Evolutionary conservation across 768 basidiomycete genomes (phyloP), one percentile per base, ranked within the genome.

Genomic region (Lepiota venenata): DNA sequence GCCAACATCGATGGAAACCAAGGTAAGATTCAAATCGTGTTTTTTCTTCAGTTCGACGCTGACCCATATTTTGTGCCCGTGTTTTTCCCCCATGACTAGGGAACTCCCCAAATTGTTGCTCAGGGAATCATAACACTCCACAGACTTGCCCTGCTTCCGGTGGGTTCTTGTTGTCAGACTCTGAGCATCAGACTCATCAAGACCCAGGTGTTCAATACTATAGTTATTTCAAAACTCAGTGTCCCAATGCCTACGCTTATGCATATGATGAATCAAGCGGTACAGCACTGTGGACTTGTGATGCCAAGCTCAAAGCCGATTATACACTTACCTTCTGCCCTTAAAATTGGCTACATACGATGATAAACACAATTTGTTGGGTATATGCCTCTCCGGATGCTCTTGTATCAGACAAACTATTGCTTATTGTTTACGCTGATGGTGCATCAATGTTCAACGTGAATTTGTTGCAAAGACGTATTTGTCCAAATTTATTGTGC

Each of bases 41-140:
- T 14, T 37, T 25, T 44, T 21, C 16, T 18, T 6, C 25, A 9
- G 3, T 32, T 7, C 12, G 11, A 15, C 27, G 25, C 9, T n/a
- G 9, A 21, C 1, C 15, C 32, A 11, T 32, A 25, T 32, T 11
- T 32, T n/a, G 18, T 29, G 25, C 45, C 42, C 8, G 42, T 10
- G 1, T 22, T 35, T 4, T 25, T 29, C 5, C n/a, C 12, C 20
- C 16, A 29, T 8, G 27, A 29, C 32, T 44, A 82, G 82, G 60
- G 32, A 77, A 87, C 68, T 84, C 83, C 20, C 66, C 74, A 4
- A 84, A 86, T 61, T 87, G 86, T 66, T 88, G 86, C 71, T 77
- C 77, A 14, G 87, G 87, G 9, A 65, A 63, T 39, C 71, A 77
- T 66, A 68, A 66, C 64, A 83, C 80, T 4, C 66, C 82, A 1